phyloP scores from a whole-genome alignment of 495 filamentous ascomycete species.

The Neurospora cerealis region DNA sequence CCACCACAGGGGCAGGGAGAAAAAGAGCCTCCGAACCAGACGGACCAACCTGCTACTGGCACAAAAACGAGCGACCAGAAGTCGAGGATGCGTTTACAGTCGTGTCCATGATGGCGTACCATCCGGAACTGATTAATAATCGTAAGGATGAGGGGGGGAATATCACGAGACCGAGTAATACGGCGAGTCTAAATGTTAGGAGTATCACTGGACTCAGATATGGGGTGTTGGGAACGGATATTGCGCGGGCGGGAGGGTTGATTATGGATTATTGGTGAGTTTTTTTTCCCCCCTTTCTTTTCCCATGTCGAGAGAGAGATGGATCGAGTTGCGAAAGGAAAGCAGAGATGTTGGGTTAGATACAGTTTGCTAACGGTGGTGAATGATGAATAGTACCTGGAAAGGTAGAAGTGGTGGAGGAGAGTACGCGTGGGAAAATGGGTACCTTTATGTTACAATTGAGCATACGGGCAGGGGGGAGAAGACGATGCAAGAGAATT shows the following conservation, averaged over 20 bases:
- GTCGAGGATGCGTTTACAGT: neutral
- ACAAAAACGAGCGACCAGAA: neutral
- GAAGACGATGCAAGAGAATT: neutral
- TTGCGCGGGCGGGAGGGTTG: neutral
- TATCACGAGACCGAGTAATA: neutral
- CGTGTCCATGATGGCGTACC: neutral
- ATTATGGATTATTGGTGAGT: neutral
- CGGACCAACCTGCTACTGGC: neutral
- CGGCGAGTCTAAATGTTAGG: neutral
- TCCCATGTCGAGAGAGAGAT: neutral
- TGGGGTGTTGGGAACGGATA: neutral
- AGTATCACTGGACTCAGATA: neutral
- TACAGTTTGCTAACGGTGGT: neutral
- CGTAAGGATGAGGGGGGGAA: neutral
- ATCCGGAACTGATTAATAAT: neutral
- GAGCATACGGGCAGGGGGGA: neutral
- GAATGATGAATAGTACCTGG: neutral
- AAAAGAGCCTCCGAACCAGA: neutral
- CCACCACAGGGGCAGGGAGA: no score
- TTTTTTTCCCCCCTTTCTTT: neutral
- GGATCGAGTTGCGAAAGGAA: neutral
- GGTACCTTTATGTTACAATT: neutral
- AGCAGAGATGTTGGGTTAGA: neutral
- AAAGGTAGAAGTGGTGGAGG: neutral
- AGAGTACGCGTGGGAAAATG: neutral